A percentile compares a stretch with the other conserved stretches of the same genome.
Evolutionary conservation across 2,329 filamentous ascomycete genomes (phyloP).

Genomic region (Thyridium curvatum): DNA sequence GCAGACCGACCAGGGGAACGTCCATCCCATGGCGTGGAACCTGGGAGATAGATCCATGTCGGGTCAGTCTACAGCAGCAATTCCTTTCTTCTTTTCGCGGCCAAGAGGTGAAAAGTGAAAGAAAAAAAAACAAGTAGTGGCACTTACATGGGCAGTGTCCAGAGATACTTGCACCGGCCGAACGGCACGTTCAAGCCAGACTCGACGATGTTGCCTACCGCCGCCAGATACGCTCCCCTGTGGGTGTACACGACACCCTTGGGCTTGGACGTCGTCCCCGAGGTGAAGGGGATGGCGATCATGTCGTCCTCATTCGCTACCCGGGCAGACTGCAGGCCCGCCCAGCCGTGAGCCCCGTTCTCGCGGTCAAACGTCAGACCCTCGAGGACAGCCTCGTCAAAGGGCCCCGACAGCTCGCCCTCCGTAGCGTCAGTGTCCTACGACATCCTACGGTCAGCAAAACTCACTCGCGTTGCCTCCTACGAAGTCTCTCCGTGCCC

Average conservation of each 20-base stretch:
- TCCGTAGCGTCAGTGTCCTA: conserved; percentile 74
- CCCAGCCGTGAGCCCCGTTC: conserved; percentile 68
- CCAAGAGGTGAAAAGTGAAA: too few species aligned
- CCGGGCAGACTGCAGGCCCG: conserved; percentile 48
- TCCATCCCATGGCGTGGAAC: conserved; percentile 71
- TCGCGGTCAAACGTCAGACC: conserved; percentile 66
- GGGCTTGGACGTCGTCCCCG: conserved; percentile 82
- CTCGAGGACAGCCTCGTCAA: conserved; percentile 76
- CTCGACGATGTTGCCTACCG: conserved; percentile 82
- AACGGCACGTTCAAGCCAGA: conserved; percentile 62
- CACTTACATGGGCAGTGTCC: conserved; percentile 87
- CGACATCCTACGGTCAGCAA: not conserved
- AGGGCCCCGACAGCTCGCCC: conserved; percentile 70
- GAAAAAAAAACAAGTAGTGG: conserved; percentile 16
- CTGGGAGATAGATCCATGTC: too few species aligned
- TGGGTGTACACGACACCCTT: conserved; percentile 94
- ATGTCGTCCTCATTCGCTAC: conserved; percentile 70
- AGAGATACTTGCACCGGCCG: conserved; percentile 74
- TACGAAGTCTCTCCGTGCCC: conserved; percentile 1
- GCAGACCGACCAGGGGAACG: conserved; percentile 89
- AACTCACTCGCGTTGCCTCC: not conserved
- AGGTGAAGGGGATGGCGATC: conserved; percentile 88
- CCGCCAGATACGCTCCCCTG: conserved; percentile 77
- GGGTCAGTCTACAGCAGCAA: too few species aligned
- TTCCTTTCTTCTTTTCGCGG: not conserved